Conservation (phyloP, 1,284 basidiomycete species). For the Athelia sp. region DNA sequence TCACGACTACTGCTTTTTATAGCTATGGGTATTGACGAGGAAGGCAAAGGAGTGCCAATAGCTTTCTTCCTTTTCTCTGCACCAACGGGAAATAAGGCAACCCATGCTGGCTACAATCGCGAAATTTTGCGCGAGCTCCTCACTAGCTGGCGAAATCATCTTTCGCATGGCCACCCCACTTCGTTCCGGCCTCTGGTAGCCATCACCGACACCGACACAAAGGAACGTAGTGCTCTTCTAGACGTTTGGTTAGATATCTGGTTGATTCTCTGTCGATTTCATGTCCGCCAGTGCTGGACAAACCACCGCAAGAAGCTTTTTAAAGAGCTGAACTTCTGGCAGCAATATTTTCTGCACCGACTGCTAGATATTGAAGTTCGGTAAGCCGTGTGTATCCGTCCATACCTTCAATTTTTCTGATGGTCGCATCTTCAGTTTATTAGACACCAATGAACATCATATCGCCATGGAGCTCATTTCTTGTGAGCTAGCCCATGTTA, state of each 20-base stretch:
- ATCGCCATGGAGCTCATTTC: too few relatives aligned
- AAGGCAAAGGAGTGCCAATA: conserved; percentile 23
- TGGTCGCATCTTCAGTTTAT: too few relatives aligned
- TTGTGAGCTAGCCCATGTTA: too few relatives aligned
- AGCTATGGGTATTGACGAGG: conserved; percentile 26
- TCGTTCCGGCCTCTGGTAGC: conserved; percentile 21
- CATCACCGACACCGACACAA: conserved; percentile 33
- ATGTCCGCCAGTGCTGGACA: conserved; percentile 32
- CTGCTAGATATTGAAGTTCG: too few relatives aligned
- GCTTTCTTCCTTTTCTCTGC: conserved; percentile 34
- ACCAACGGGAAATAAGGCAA: conserved; percentile 21
- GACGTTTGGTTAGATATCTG: conserved; percentile 21
- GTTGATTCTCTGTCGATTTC: conserved; percentile 34
- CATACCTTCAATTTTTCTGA: too few relatives aligned
- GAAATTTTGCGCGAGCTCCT: conserved; percentile 24
- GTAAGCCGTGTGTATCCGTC: too few relatives aligned
- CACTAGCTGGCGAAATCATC: conserved; percentile 14
- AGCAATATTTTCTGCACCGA: too few relatives aligned
- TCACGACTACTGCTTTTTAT: conserved; percentile 29
- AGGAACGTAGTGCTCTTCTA: conserved; percentile 27
- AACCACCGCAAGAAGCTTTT: conserved; percentile 21
- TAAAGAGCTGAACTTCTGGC: not conserved
- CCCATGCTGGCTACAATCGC: conserved; percentile 29
- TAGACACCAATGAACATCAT: too few relatives aligned
- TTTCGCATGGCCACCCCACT: conserved; percentile 6